Conservation (phyloP, 1,284 basidiomycete species). For the Entoloma clypeatum region DNA sequence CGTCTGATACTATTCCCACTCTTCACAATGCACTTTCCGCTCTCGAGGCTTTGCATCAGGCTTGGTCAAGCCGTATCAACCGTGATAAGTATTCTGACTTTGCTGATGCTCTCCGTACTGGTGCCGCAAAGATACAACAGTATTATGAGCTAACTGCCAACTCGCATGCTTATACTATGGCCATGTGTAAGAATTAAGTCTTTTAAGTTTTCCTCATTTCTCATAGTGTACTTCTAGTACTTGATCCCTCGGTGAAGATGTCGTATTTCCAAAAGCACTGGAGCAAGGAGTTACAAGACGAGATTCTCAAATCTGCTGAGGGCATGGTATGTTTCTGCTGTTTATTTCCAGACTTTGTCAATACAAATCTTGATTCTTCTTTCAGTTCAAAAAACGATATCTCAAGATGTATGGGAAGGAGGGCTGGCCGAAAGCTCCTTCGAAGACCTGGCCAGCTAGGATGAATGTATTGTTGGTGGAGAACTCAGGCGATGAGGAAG, state of each 20-base stretch:
- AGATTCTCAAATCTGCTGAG: slow-evolving; percentile 17
- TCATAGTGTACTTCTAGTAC: slow-evolving; percentile 19
- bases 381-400: no score
- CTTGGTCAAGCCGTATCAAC: slow-evolving; percentile 23
- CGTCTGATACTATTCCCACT: slow-evolving; percentile 28
- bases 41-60: slow-evolving; percentile 27
- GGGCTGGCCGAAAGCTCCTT: no score
- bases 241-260: slow-evolving; percentile 26
- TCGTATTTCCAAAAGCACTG: slow-evolving; percentile 27
- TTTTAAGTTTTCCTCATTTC: not conserved
- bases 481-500: no score
- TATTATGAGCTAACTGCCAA: slow-evolving; percentile 31
- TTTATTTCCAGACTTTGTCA: no score
- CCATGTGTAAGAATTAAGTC: slow-evolving; percentile 28
- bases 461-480: no score
- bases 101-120: slow-evolving; percentile 22
- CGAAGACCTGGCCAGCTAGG: no score
- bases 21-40: slow-evolving; percentile 33
- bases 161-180: slow-evolving; percentile 29
- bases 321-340: slow-evolving; percentile 5
- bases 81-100: slow-evolving; percentile 24
- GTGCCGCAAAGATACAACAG: slow-evolving; percentile 25
- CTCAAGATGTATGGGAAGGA: no score
- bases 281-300: slow-evolving; percentile 17
- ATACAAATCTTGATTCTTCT: no score